Base-by-base conservation (phyloP, 306 rosid species). In the Alnus glutinosa region DNA sequence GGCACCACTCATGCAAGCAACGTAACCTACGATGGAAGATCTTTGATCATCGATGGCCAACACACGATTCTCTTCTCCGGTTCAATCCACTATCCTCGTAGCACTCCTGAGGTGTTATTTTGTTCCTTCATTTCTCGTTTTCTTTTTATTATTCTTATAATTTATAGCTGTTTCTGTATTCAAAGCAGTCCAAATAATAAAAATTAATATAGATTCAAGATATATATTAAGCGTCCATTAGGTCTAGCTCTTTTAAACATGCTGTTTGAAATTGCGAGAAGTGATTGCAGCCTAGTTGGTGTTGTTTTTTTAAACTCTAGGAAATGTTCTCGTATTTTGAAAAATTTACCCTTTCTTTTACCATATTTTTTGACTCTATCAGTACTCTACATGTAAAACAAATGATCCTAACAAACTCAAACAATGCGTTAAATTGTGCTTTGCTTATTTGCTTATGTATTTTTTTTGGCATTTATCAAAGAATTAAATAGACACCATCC, bases 51-150 rank as follows among this genome's bases (percentile, higher is more conserved):
- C 74, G 61, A 88, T 66, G 94, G 89, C 5, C 70, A 89, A 63
- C 98, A 86, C 66, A 78, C 30, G 76, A 81, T 93, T 55, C 91
- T 91, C 54, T 91, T 93, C 90, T 91, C 97, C 3, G 98, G 94
- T 70, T 89, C 94, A 48, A 91, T 93, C 74, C 97, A 93, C 68
- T 93, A 93, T 83, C 94, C 94, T 71, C 92, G 94, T 59, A 91
- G 97, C 87, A 91, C 97, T 66, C 93, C 98, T 61, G 64, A 91
- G 97, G 98, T 93, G 14, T 48, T 19, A 2, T 51, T 51, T 9
- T n/a, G 18, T 67, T 57, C 13, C 71, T 46, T 7, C 36, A 19
- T 46, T 72, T 71, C 1, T 46, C 15, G 7, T 4, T 28, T 47
- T 4, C 34, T 15, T 1, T 0, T 11, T 30, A 50, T 18, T 54